These are phyloP conservation scores for Ustilaginoidea virens DNA, from an alignment of 2,329 filamentous ascomycete species.

Conservation along the genomic window DNA sequence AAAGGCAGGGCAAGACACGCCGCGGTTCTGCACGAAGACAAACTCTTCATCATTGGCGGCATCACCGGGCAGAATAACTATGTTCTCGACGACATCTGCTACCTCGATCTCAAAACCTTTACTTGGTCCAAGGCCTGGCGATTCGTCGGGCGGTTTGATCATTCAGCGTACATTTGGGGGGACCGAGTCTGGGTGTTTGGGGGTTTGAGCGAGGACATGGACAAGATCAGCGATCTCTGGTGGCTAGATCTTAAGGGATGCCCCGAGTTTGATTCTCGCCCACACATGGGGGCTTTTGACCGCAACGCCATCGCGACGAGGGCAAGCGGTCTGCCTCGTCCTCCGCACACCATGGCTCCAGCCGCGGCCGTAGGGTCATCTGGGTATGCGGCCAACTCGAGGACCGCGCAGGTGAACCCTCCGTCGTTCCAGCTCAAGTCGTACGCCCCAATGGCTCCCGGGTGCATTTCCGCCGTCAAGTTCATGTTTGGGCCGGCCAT, in stretches of 20 bases:
- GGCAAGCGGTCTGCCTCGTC: conserved; percentile 33
- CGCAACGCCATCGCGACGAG: conserved; percentile 26
- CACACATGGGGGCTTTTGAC: conserved; percentile 38
- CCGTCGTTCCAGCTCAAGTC: conserved; percentile 50
- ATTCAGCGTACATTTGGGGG: conserved; percentile 83
- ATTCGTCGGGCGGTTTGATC: conserved; percentile 89
- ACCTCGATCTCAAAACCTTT: conserved; percentile 90
- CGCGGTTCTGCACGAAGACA: conserved; percentile 88
- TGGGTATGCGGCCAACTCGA: conserved; percentile 52
- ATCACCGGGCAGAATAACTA: conserved; percentile 85
- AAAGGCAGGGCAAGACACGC: conserved; percentile 87
- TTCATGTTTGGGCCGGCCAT: conserved; percentile 72
- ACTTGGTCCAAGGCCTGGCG: conserved; percentile 95
- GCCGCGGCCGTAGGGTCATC: conserved; percentile 39
- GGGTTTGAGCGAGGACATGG: conserved; percentile 89
- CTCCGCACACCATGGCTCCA: conserved; percentile 33
- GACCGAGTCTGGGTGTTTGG: conserved; percentile 95
- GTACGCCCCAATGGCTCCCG: conserved; percentile 75
- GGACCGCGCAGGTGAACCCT: conserved; percentile 50
- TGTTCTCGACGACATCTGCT: conserved; percentile 91
- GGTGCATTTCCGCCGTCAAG: conserved; percentile 75
- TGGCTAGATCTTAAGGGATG: conserved; percentile 91
- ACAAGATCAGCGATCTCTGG: conserved; percentile 90
- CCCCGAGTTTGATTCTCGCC: conserved; percentile 64
- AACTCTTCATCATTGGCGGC: conserved; percentile 90